Conservation (phyloP, 106 monocot genomes). For the Vanilla planifolia region DNA sequence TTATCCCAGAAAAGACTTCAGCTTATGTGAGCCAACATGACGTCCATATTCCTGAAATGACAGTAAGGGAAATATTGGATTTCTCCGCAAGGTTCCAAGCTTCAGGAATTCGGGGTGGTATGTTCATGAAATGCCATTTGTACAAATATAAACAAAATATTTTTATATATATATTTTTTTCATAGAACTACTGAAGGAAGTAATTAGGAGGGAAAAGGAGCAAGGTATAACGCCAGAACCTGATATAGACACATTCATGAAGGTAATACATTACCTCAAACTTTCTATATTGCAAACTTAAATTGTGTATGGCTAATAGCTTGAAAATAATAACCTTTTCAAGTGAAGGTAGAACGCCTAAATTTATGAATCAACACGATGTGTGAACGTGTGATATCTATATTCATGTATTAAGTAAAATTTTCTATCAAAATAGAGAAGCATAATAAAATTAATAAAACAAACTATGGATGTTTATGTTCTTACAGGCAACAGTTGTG, state of each 20-base stretch:
- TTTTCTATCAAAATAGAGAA: neutral
- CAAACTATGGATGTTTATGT: too few species aligned
- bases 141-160: too few species aligned
- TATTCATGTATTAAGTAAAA: neutral
- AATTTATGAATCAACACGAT: neutral
- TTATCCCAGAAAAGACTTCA: too few species aligned
- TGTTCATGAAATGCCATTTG: too few species aligned
- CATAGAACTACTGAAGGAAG: conserved; percentile 93
- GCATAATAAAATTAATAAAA: neutral
- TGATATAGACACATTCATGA: conserved; percentile 80
- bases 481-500: conserved; percentile 61
- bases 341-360: neutral
- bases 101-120: too few species aligned
- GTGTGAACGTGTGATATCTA: neutral
- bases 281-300: neutral
- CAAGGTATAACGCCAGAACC: conserved; percentile 63
- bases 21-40: conserved; percentile 79
- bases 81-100: too few species aligned
- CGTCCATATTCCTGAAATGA: too few species aligned
- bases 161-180: too few species aligned
- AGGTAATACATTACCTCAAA: conserved; percentile 32
- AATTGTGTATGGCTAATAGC: neutral
- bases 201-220: conserved; percentile 51
- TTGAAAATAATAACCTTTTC: neutral
- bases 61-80: too few species aligned